These are phyloP conservation scores for Graphiopsis chlorocephala DNA, from an alignment of 2,329 filamentous ascomycete genomes.

Conservation along the genomic window DNA sequence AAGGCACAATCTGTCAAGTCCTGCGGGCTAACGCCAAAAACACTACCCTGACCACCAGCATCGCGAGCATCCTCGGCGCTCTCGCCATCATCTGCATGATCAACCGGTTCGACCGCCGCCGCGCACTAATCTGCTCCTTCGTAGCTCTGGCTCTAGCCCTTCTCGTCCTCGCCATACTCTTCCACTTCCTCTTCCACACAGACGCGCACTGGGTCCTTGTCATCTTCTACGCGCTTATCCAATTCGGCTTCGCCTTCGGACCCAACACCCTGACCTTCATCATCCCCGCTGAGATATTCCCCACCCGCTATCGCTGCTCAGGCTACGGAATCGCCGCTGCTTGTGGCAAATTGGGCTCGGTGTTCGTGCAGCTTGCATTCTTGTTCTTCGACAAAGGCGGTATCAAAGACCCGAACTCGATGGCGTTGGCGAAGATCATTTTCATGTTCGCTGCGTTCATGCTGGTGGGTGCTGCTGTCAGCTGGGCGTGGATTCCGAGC, in stretches of 20 bases:
- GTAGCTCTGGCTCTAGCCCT: slow-evolving; percentile 43
- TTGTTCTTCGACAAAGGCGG: slow-evolving; percentile 12
- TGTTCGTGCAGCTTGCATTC: slow-evolving; percentile 43
- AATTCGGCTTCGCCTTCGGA: slow-evolving; percentile 50
- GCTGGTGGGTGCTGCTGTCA: slow-evolving; percentile 17
- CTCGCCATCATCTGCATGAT: slow-evolving; percentile 41
- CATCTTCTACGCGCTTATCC: slow-evolving; percentile 44
- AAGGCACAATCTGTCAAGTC: slow-evolving; percentile 19
- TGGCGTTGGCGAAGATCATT: slow-evolving; percentile 18
- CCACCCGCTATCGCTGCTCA: slow-evolving; percentile 53
- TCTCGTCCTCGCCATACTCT: slow-evolving; percentile 43
- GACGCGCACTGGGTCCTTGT: slow-evolving; percentile 36
- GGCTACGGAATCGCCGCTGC: slow-evolving; percentile 56
- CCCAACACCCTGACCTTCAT: slow-evolving; percentile 28
- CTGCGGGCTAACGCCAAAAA: slow-evolving; percentile 22
- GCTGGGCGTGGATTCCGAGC: slow-evolving; percentile 20
- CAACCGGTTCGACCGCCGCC: slow-evolving; percentile 41
- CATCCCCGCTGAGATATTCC: slow-evolving; percentile 57
- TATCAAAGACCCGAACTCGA: slow-evolving; percentile 18
- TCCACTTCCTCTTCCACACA: slow-evolving; percentile 36
- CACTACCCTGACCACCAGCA: slow-evolving; percentile 25
- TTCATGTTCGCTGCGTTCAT: slow-evolving; percentile 22
- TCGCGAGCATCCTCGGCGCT: slow-evolving; percentile 44
- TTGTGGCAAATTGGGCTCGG: slow-evolving; percentile 52
- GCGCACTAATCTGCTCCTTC: slow-evolving; percentile 46